Conservation (phyloP, 768 basidiomycete species). For the Podaxis rugospora region DNA sequence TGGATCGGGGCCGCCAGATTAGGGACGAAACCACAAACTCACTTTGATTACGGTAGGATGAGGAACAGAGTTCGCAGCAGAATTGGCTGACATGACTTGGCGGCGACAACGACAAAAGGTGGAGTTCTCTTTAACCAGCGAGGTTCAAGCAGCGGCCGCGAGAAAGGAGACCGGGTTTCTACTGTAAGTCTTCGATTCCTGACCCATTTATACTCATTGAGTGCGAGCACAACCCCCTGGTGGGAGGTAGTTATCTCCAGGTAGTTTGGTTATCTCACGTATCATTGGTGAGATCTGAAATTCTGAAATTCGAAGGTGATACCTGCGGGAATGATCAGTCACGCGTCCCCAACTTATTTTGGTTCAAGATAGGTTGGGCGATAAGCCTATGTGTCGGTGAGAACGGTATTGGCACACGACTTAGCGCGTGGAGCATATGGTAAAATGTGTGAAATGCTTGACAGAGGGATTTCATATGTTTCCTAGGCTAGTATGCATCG, state of each 20-base stretch:
- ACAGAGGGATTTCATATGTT: too few species aligned
- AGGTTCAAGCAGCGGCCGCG: neutral
- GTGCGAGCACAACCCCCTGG: neutral
- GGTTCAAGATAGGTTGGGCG: neutral
- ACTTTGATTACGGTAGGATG: conserved; percentile 59
- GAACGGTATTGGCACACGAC: neutral
- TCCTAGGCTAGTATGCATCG: too few species aligned
- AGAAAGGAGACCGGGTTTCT: neutral
- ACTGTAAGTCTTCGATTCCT: too few species aligned
- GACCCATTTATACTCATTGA: too few species aligned
- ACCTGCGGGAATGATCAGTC: neutral
- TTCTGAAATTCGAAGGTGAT: neutral
- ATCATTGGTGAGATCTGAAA: neutral
- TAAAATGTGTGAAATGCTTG: too few species aligned
- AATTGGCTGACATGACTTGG: conserved; percentile 37
- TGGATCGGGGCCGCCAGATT: neutral
- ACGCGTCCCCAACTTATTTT: neutral
- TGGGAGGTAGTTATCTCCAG: neutral
- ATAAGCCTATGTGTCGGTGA: neutral
- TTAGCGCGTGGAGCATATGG: too few species aligned
- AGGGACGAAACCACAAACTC: conserved; percentile 10
- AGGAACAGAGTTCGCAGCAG: conserved; percentile 53
- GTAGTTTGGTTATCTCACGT: neutral
- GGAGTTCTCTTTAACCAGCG: neutral
- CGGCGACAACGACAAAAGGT: neutral